phyloP scores from a whole-genome alignment of 1,284 basidiomycete species.

The Papiliotrema terrestris region DNA sequence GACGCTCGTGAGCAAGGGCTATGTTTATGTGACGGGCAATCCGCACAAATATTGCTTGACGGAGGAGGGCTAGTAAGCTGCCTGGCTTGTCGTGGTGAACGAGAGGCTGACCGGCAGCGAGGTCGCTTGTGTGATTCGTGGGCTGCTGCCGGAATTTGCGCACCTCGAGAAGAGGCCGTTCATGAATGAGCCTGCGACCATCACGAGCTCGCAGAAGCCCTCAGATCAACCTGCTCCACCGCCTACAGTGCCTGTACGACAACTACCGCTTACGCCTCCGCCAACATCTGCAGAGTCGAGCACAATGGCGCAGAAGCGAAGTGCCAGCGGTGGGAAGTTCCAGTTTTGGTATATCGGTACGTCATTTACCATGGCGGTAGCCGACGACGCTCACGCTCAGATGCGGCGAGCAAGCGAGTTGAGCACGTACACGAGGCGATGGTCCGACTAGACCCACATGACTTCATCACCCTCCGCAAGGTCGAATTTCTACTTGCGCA shows the following conservation, averaged over 20 bases:
- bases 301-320: background rate
- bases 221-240: background rate
- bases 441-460: slow-evolving; percentile 33
- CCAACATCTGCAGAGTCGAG: background rate
- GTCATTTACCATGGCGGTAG: slow-evolving; percentile 6
- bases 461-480: slow-evolving; percentile 38
- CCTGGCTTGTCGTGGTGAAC: too few species aligned
- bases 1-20: slow-evolving; percentile 40
- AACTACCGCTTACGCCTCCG: background rate
- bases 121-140: slow-evolving; percentile 32
- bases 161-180: slow-evolving; percentile 27
- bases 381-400: slow-evolving; percentile 10
- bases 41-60: slow-evolving; percentile 44
- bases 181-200: slow-evolving; percentile 8
- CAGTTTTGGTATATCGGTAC: slow-evolving; percentile 47
- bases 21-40: slow-evolving; percentile 41
- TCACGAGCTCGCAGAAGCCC: background rate
- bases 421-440: slow-evolving; percentile 20
- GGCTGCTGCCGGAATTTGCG: slow-evolving; percentile 30
- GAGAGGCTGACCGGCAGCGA: slow-evolving; percentile 22
- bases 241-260: background rate
- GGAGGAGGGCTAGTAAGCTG: slow-evolving; percentile 47
- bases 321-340: slow-evolving; percentile 18
- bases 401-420: slow-evolving; percentile 25
- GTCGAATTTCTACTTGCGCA: slow-evolving; percentile 36